phyloP scores from a whole-genome alignment of 371 early-diverging fungal genomes.

The Cokeromyces recurvatus region DNA sequence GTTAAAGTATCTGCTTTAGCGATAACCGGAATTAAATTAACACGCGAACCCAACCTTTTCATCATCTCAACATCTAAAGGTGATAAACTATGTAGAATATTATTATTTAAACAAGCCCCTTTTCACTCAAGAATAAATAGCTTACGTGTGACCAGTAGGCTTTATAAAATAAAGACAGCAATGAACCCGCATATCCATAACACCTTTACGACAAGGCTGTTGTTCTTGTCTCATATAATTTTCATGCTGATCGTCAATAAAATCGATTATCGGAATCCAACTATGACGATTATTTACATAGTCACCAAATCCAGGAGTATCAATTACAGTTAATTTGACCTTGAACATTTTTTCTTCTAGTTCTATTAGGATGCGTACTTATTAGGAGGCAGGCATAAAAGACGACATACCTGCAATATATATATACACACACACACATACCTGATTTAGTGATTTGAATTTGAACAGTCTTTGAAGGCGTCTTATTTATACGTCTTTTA shows the following conservation, averaged over 20 bases:
- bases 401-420: too few relatives aligned
- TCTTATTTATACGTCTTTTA: conserved; percentile 70
- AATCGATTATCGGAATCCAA: conserved; percentile 94
- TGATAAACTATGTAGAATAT: conserved; percentile 68
- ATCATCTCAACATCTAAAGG: conserved; percentile 85
- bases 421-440: conserved; percentile 14
- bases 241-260: conserved; percentile 94
- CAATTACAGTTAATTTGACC: conserved; percentile 86
- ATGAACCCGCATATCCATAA: conserved; percentile 88
- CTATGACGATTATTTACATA: conserved; percentile 86
- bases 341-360: conserved; percentile 62
- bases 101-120: too few relatives aligned
- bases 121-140: too few relatives aligned
- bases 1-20: conserved; percentile 93
- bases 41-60: conserved; percentile 78
- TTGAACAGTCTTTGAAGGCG: conserved; percentile 87
- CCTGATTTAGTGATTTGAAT: conserved; percentile 93
- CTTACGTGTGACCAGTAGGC: conserved; percentile 81
- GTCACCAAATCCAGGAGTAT: conserved; percentile 90
- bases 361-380: conserved; percentile 6
- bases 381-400: too few relatives aligned
- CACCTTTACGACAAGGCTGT: conserved; percentile 69
- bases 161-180: conserved; percentile 84
- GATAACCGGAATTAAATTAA: conserved; percentile 90
- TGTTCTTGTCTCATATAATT: conserved; percentile 84